Evolutionary conservation across 345 rosid genomes (phyloP).

Genomic region (Nasturtium officinale): DNA sequence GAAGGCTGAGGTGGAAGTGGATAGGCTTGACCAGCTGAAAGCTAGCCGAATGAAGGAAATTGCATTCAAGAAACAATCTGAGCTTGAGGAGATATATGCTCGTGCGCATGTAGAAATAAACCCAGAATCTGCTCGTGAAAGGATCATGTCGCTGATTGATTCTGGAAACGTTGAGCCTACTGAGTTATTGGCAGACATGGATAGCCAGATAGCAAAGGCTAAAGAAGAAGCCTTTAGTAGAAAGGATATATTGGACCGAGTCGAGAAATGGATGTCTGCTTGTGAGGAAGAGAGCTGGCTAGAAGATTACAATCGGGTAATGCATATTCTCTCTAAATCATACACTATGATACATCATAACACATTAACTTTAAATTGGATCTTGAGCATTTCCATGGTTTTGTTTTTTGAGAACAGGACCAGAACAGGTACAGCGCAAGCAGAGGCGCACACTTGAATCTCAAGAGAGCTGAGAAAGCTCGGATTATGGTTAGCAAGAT

Average conservation of each 20-base stretch:
- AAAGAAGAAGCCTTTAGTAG: slow-evolving; percentile 91
- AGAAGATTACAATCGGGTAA: slow-evolving; percentile 94
- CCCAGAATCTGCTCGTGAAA: slow-evolving; percentile 86
- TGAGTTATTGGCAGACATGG: slow-evolving; percentile 93
- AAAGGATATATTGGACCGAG: slow-evolving; percentile 93
- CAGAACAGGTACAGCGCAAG: slow-evolving; percentile 96
- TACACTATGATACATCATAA: slow-evolving; percentile 9
- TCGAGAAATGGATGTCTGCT: slow-evolving; percentile 99
- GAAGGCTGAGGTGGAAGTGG: slow-evolving; percentile 95
- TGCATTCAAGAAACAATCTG: slow-evolving; percentile 88
- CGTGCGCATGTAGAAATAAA: slow-evolving; percentile 81
- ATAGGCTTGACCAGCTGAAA: slow-evolving; percentile 92
- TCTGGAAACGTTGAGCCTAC: slow-evolving; percentile 89
- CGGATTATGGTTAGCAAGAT: slow-evolving; percentile 92
- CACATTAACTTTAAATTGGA: not conserved
- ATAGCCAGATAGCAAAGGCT: slow-evolving; percentile 83
- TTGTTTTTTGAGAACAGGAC: slow-evolving; percentile 61
- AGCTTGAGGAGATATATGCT: slow-evolving; percentile 89
- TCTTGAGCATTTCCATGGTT: slow-evolving; percentile 11
- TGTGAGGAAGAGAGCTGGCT: slow-evolving; percentile 99
- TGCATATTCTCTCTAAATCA: not conserved
- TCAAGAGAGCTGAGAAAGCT: slow-evolving; percentile 98
- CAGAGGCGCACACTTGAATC: slow-evolving; percentile 97
- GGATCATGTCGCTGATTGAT: slow-evolving; percentile 78
- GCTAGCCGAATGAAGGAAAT: slow-evolving; percentile 97